Conservation (phyloP, 2,329 filamentous ascomycete genomes). For the Talaromyces islandicus region DNA sequence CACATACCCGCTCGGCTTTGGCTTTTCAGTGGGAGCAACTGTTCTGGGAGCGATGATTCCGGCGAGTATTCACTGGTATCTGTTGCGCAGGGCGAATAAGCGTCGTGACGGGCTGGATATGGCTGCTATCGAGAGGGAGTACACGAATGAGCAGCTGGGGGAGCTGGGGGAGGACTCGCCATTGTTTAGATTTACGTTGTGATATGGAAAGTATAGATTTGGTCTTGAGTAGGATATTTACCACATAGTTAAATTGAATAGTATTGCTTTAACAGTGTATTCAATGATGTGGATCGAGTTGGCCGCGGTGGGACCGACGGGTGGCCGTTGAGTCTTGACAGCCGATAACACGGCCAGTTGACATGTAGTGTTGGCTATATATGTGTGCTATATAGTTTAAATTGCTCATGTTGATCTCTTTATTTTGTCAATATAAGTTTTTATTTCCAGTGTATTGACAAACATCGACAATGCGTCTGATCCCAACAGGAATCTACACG, state of each 20-base stretch:
- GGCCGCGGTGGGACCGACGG: background rate
- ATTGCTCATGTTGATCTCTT: background rate
- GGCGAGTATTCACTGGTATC: conserved; percentile 12
- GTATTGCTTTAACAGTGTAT: background rate
- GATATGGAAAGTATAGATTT: background rate
- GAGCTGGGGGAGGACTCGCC: conserved; percentile 38
- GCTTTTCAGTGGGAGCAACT: conserved; percentile 50
- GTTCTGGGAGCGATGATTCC: conserved; percentile 7
- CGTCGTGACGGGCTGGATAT: conserved; percentile 19
- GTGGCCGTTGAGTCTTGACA: background rate
- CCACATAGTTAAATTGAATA: background rate
- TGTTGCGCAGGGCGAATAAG: conserved; percentile 17
- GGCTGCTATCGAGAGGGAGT: conserved; percentile 23
- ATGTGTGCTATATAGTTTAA: background rate
- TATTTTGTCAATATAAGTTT: background rate
- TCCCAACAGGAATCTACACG: conserved; percentile 4
- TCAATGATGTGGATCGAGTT: background rate
- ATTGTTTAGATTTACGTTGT: conserved; percentile 21
- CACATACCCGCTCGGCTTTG: conserved; percentile 65
- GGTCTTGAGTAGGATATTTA: no score
- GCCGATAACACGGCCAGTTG: background rate
- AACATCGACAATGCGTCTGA: background rate
- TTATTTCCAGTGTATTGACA: background rate
- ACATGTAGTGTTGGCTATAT: background rate
- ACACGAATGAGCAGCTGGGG: conserved; percentile 34